A percentile compares a stretch with the other conserved stretches of the same genome.
phyloP scores from a whole-genome alignment of 2,329 filamentous ascomycete species.

The Calonectria crousiana region DNA sequence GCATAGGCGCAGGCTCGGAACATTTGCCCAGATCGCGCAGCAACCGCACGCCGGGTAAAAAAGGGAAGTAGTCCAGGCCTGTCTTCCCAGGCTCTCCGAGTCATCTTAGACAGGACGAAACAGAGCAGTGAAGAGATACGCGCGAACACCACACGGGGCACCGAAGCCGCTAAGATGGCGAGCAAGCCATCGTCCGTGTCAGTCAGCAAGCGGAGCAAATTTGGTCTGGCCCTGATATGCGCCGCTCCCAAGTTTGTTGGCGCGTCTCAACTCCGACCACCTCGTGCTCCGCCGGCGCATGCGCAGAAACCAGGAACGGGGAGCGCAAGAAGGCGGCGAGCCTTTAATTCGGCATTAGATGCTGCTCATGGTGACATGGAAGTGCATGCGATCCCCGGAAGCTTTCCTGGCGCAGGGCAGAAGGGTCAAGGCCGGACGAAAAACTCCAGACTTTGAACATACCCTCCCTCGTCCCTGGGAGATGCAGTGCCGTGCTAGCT shows the following conservation, averaged over 20 bases:
- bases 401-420: not conserved
- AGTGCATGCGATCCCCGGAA: not conserved
- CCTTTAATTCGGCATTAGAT: not conserved
- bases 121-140: not conserved
- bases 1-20: not conserved
- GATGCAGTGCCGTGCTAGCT: not conserved
- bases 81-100: slow-evolving; percentile 5
- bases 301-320: not conserved
- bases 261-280: not conserved
- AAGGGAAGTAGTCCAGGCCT: not conserved
- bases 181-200: not conserved
- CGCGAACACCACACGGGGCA: not conserved
- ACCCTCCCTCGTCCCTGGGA: not conserved
- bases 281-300: not conserved
- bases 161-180: slow-evolving; percentile 10
- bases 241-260: not conserved
- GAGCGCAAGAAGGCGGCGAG: not conserved
- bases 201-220: not conserved
- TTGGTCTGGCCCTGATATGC: not conserved
- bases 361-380: not conserved
- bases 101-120: slow-evolving; percentile 21
- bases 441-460: not conserved
- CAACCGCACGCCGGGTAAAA: not conserved
- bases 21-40: not conserved
- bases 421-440: not conserved